Percentiles rank a stretch among this genome's conserved stretches.
Evolutionary conservation across 2,329 filamentous ascomycete genomes (phyloP).

Genomic region (Colletotrichum sp.): DNA sequence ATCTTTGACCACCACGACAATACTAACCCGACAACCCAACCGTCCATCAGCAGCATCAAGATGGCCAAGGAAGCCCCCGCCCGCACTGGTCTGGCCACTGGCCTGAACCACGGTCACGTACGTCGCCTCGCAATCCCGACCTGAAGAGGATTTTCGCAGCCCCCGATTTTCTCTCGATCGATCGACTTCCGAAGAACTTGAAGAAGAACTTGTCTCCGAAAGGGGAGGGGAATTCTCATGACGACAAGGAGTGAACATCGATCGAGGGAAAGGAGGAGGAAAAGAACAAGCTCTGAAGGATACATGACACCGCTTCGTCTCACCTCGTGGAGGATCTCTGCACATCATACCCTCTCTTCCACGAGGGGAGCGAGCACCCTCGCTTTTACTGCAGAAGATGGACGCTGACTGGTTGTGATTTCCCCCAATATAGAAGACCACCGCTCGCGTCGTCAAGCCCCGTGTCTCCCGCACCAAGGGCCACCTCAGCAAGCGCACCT

Average conservation of each 20-base stretch:
- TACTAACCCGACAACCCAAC: conserved; percentile 28
- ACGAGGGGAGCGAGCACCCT: conserved; percentile 28
- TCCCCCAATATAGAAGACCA: conserved; percentile 74
- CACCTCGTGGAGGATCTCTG: conserved; percentile 79
- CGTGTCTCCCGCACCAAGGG: conserved; percentile 89
- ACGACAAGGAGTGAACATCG: not conserved
- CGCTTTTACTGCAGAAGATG: conserved; percentile 57
- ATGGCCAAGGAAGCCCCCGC: conserved; percentile 67
- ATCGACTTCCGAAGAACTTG: not conserved
- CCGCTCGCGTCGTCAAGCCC: conserved; percentile 76
- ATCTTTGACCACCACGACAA: conserved; percentile 31
- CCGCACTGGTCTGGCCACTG: conserved; percentile 64
- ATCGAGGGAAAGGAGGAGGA: not conserved
- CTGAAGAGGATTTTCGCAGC: not conserved
- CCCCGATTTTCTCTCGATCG: not conserved
- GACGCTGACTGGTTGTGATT: conserved; percentile 59
- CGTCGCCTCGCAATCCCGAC: conserved; percentile 41
- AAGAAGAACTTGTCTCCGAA: not conserved
- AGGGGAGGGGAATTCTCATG: not conserved
- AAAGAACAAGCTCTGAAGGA: not conserved
- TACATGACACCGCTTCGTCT: conserved; percentile 47
- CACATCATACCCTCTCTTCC: conserved; percentile 36
- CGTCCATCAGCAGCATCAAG: conserved; percentile 32
- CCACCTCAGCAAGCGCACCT: conserved; percentile 93
- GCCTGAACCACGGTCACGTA: conserved; percentile 71